Evolutionary conservation across 2,329 filamentous ascomycete genomes (phyloP).

Genomic region (Diplodia sapinea): DNA sequence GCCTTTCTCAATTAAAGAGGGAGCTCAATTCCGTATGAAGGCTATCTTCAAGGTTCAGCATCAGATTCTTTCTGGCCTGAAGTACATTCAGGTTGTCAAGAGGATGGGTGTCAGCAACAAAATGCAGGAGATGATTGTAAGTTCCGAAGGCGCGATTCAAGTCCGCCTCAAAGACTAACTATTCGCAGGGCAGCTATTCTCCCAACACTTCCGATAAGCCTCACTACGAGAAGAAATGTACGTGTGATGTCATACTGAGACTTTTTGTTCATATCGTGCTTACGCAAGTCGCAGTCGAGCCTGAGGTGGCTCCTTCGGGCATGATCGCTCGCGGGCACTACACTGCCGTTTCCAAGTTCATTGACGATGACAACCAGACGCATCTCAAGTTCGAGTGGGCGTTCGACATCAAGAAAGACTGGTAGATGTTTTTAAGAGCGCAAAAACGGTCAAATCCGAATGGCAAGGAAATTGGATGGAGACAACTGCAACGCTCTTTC

Average conservation of each 20-base stretch:
- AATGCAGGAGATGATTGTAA: constrained; percentile 96
- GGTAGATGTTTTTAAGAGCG: constrained; percentile 59
- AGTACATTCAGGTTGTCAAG: constrained; percentile 95
- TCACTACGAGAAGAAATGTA: constrained; percentile 90
- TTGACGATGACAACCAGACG: constrained; percentile 91
- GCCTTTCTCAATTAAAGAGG: constrained; percentile 98
- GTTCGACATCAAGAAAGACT: constrained; percentile 96
- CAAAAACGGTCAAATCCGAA: background rate
- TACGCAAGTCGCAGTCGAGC: constrained; percentile 66
- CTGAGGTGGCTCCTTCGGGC: constrained; percentile 89
- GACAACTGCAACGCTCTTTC: constrained; percentile 19
- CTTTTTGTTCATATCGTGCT: constrained; percentile 10
- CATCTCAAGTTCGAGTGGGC: constrained; percentile 95
- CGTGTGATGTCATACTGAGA: constrained; percentile 47
- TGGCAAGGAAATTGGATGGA: background rate
- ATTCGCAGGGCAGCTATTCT: constrained; percentile 79
- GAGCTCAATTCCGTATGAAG: constrained; percentile 90
- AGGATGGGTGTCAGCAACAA: constrained; percentile 87
- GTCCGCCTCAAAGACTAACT: constrained; percentile 31
- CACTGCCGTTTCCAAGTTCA: constrained; percentile 84
- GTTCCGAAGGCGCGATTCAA: background rate
- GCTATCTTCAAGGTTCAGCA: constrained; percentile 95
- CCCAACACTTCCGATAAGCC: constrained; percentile 89
- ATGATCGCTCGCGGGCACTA: constrained; percentile 92
- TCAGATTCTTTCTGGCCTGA: constrained; percentile 90